phyloP scores from a whole-genome alignment of 768 basidiomycete species.

The Termitomyces heimii region DNA sequence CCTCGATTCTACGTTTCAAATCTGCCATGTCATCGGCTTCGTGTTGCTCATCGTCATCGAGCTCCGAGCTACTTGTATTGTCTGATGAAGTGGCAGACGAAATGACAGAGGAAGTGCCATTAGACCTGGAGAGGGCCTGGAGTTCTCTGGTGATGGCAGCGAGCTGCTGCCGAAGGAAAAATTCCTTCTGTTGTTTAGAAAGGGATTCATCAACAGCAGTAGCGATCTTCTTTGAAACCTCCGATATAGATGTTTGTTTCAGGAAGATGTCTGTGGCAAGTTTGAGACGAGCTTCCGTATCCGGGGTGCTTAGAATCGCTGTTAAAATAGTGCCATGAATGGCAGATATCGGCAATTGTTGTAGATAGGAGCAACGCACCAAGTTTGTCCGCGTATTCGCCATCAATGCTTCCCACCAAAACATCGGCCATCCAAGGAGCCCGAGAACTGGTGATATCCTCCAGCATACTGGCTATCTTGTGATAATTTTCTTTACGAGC shows the following conservation, averaged over 20 bases:
- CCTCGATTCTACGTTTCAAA: slow-evolving; percentile 67
- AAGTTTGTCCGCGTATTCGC: slow-evolving; percentile 67
- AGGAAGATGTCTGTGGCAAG: slow-evolving; percentile 66
- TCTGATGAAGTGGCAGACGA: slow-evolving; percentile 8
- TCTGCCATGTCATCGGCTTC: slow-evolving; percentile 79
- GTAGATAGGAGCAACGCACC: slow-evolving; percentile 34
- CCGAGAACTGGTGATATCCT: slow-evolving; percentile 58
- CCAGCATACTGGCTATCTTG: slow-evolving; percentile 66
- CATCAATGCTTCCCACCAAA: slow-evolving; percentile 56
- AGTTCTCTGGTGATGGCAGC: slow-evolving; percentile 78
- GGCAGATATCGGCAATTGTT: background rate
- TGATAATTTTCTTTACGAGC: slow-evolving; percentile 59
- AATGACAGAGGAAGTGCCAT: slow-evolving; percentile 12
- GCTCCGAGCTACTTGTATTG: slow-evolving; percentile 36
- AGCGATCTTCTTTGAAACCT: slow-evolving; percentile 78
- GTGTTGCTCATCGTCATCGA: slow-evolving; percentile 74
- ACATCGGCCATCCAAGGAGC: slow-evolving; percentile 77
- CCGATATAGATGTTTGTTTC: slow-evolving; percentile 72
- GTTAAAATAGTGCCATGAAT: background rate
- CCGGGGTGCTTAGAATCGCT: slow-evolving; percentile 60
- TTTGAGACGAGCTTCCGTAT: slow-evolving; percentile 55
- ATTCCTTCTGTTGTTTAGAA: slow-evolving; percentile 86
- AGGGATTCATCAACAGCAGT: slow-evolving; percentile 76
- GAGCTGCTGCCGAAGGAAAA: slow-evolving; percentile 79
- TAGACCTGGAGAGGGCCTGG: slow-evolving; percentile 40